These are phyloP conservation scores for Lanmaoa rubissima DNA, from an alignment of 768 basidiomycete species.

Conservation along the genomic window DNA sequence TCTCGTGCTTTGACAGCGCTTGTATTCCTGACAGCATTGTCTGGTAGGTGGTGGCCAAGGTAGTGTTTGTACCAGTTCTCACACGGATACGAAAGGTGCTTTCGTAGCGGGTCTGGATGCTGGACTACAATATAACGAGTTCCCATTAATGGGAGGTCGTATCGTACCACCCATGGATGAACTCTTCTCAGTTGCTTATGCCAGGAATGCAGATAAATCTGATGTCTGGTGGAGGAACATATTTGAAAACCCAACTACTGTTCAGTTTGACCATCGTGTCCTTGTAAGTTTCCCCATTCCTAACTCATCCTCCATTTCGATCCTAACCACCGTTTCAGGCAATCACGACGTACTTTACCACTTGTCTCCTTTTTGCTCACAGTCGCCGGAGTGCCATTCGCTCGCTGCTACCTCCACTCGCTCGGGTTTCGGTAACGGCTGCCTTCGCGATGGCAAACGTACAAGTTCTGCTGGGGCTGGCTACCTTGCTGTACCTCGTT, in stretches of 20 bases:
- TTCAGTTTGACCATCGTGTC: constrained; percentile 94
- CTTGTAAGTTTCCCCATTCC: constrained; percentile 54
- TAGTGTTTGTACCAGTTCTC: not conserved
- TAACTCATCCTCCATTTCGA: not conserved
- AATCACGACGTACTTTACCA: constrained; percentile 75
- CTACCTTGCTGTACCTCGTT: constrained; percentile 89
- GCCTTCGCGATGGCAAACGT: constrained; percentile 81
- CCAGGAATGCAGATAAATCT: constrained; percentile 61
- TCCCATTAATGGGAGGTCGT: constrained; percentile 92
- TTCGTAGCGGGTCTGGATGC: constrained; percentile 98
- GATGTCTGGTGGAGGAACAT: constrained; percentile 96
- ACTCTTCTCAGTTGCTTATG: constrained; percentile 74
- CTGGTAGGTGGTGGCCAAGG: constrained; percentile 53
- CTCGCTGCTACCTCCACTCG: constrained; percentile 56
- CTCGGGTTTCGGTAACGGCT: constrained; percentile 49
- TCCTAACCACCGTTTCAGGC: constrained; percentile 49
- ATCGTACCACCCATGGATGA: constrained; percentile 81
- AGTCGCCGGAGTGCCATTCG: constrained; percentile 51
- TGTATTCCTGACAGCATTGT: constrained; percentile 89
- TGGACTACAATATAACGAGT: constrained; percentile 96
- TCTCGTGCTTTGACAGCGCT: constrained; percentile 68
- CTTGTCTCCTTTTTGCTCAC: constrained; percentile 59
- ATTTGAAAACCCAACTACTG: constrained; percentile 96
- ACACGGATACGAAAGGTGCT: constrained; percentile 58
- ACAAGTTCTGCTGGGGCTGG: constrained; percentile 74